Conservation (phyloP, 176 grass and related monocot genomes). For the Phoenix roebelenii region DNA sequence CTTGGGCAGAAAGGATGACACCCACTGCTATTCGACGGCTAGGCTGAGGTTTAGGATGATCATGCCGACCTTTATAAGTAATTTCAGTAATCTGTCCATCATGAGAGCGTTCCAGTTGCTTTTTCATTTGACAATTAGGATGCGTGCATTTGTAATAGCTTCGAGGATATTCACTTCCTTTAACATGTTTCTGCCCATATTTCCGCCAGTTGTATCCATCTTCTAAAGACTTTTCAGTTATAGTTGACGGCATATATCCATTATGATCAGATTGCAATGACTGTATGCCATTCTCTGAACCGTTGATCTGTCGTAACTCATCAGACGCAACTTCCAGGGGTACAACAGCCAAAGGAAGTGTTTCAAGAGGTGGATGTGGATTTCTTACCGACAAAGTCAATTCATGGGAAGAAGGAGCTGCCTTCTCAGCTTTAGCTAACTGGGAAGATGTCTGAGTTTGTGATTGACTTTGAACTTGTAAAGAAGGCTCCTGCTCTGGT, state of each 20-base stretch:
- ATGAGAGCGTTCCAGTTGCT: constrained; percentile 75
- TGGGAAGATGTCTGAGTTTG: constrained; percentile 34
- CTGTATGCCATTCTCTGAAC: constrained; percentile 33
- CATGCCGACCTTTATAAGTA: constrained; percentile 82
- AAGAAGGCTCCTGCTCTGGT: constrained; percentile 35
- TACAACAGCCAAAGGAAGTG: constrained; percentile 18
- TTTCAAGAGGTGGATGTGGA: constrained; percentile 40
- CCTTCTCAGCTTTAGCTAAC: constrained; percentile 32
- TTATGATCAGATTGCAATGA: constrained; percentile 32
- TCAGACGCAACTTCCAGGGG: constrained; percentile 40
- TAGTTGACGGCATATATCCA: constrained; percentile 21
- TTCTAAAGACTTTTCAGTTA: constrained; percentile 63
- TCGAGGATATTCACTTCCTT: constrained; percentile 94
- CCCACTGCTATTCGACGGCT: constrained; percentile 58
- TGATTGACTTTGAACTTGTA: constrained; percentile 41
- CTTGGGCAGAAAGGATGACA: constrained; percentile 40
- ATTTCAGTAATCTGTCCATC: constrained; percentile 91
- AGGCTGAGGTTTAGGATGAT: constrained; percentile 80
- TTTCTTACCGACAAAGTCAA: constrained; percentile 28
- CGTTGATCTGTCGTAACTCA: constrained; percentile 30
- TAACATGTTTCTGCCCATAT: constrained; percentile 96
- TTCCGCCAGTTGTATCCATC: constrained; percentile 95
- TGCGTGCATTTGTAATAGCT: constrained; percentile 99
- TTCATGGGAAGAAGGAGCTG: constrained; percentile 30
- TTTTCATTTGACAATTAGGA: constrained; percentile 95